phyloP scores from a whole-genome alignment of 306 rosid genomes.

The Lithocarpus polystachyus region DNA sequence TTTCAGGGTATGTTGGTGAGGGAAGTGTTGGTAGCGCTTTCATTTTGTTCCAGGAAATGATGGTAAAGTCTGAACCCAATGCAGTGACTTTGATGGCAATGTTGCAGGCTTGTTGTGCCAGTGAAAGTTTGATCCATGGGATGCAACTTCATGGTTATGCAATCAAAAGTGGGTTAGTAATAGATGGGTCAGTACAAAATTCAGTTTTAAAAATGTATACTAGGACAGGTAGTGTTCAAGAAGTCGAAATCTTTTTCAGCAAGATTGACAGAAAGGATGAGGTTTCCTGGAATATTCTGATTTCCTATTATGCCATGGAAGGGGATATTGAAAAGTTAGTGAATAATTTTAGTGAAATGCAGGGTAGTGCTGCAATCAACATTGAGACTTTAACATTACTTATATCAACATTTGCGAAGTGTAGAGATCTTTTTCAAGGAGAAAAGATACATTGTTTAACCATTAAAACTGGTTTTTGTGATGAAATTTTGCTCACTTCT shows the following conservation, averaged over 20 bases:
- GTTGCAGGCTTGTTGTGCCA: slow-evolving; percentile 43
- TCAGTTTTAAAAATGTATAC: slow-evolving; percentile 49
- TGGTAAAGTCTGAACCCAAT: slow-evolving; percentile 43
- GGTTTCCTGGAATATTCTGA: slow-evolving; percentile 45
- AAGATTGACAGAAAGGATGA: slow-evolving; percentile 36
- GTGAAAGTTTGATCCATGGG: slow-evolving; percentile 19
- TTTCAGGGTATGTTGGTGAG: slow-evolving; percentile 35
- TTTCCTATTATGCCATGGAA: slow-evolving; percentile 33
- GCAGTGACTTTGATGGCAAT: slow-evolving; percentile 41
- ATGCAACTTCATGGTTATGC: slow-evolving; percentile 45
- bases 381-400: slow-evolving; percentile 30
- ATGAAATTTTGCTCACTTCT: slow-evolving; percentile 42
- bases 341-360: slow-evolving; percentile 34
- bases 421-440: slow-evolving; percentile 36
- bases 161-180: slow-evolving; percentile 35
- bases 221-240: slow-evolving; percentile 14
- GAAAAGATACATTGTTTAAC: slow-evolving; percentile 38
- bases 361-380: slow-evolving; percentile 14
- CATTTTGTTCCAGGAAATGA: slow-evolving; percentile 38
- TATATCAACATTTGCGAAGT: slow-evolving; percentile 42
- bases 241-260: slow-evolving; percentile 39
- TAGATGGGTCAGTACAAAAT: slow-evolving; percentile 39
- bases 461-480: slow-evolving; percentile 44
- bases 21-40: slow-evolving; percentile 18
- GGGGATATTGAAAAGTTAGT: slow-evolving; percentile 32